A percentile compares a stretch with the other conserved stretches of the same genome.
These are phyloP conservation scores for Stephania japonica DNA, from an alignment of 164 flowering plant genomes.

Conservation along the genomic window DNA sequence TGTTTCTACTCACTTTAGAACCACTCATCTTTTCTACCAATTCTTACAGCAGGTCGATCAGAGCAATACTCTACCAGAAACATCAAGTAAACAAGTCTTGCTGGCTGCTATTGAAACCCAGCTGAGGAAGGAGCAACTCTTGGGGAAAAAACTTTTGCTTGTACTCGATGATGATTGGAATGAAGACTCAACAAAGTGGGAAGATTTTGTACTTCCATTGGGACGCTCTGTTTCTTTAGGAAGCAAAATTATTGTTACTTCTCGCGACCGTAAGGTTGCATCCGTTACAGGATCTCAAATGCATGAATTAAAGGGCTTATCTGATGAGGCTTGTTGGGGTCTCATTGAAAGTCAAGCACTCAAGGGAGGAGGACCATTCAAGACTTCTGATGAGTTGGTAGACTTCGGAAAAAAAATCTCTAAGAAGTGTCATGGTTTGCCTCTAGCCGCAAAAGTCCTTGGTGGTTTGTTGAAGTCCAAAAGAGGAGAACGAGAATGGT, in stretches of 20 bases:
- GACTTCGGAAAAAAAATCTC: not conserved
- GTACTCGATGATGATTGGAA: conserved; percentile 6
- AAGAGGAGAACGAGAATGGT: not conserved
- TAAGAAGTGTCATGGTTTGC: not conserved
- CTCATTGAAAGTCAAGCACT: not conserved
- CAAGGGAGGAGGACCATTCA: not conserved
- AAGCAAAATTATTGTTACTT: not conserved
- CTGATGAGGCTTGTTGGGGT: not conserved
- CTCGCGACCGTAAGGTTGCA: not conserved
- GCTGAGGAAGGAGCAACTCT: no score
- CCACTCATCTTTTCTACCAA: no score
- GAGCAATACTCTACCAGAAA: no score
- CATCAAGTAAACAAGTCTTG: no score
- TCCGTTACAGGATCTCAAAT: not conserved
- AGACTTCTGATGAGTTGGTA: not conserved
- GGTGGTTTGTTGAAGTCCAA: not conserved
- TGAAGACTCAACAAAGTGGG: not conserved
- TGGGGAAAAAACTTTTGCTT: no score
- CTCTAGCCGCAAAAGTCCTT: not conserved
- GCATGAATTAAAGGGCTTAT: not conserved
- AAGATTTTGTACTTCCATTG: not conserved
- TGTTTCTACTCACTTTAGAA: no score
- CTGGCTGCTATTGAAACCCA: no score
- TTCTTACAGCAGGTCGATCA: no score
- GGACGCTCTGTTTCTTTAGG: not conserved